phyloP scores from a whole-genome alignment of 768 basidiomycete species.

The Boletellus ananas region DNA sequence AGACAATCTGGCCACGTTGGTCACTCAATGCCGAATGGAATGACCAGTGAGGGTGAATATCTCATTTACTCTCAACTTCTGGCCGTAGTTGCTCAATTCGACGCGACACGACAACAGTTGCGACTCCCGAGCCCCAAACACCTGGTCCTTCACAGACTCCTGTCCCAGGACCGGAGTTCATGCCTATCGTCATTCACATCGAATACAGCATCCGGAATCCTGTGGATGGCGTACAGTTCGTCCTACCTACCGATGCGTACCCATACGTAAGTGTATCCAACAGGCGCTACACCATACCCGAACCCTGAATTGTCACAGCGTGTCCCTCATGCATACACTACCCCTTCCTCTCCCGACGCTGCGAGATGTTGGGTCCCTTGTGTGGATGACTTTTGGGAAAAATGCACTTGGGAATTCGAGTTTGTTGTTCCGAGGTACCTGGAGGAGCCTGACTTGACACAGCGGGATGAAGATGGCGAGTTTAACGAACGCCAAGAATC shows the following conservation, averaged over 20 bases:
- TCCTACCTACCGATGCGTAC: conserved; percentile 75
- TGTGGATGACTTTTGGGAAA: conserved; percentile 90
- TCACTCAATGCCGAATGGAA: conserved; percentile 33
- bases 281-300: background rate
- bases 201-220: conserved; percentile 81
- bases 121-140: conserved; percentile 82
- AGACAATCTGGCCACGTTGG: conserved; percentile 52
- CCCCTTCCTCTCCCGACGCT: conserved; percentile 80
- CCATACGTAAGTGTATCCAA: conserved; percentile 63
- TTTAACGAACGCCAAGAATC: conserved; percentile 51
- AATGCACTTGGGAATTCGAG: conserved; percentile 98
- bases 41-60: conserved; percentile 55
- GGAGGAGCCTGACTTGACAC: conserved; percentile 45
- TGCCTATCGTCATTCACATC: conserved; percentile 72
- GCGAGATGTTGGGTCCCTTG: conserved; percentile 99
- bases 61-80: background rate
- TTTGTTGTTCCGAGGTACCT: conserved; percentile 86
- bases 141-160: conserved; percentile 41
- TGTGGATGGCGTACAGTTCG: conserved; percentile 80
- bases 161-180: conserved; percentile 56
- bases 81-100: conserved; percentile 3
- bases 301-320: conserved; percentile 47
- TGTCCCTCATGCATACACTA: conserved; percentile 90
- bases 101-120: conserved; percentile 38
- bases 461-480: conserved; percentile 41